Evolutionary conservation across 306 rosid species (phyloP), one percentile per base, ranked within the genome.

Genomic region (Trifolium repens): DNA sequence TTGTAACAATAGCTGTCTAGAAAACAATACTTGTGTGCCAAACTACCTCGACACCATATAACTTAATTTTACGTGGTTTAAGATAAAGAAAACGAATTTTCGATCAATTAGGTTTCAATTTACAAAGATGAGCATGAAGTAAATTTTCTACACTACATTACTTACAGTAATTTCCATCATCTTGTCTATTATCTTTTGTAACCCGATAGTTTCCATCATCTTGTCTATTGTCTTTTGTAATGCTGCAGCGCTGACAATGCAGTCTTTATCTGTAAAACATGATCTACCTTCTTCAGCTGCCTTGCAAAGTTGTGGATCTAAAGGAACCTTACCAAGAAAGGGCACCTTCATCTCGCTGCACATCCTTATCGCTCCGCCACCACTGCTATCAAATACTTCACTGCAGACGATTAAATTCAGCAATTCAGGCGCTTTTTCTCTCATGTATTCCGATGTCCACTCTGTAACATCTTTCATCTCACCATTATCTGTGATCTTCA

Each of bases 241-340:
- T 14, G 96, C 97, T 39, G 96, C 79, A 55, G 97, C 96, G 69
- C 96, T 87, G 24, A 70, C 84, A 61, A 84, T 85, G 46, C 93
- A 80, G 44, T 72, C 81, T 65, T 87, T 87, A 71, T 85, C 91
- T 74, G 47, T 72, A 77, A 94, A 94, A 77, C 98, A 94, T 44
- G 98, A 94, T 64, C 89, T 82, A 26, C 97, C 98, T 78, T 87
- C 96, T 81, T 94, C 98, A 3, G 98, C 93, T 7, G 92, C 98
- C 88, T 91, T 94, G 68, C 98, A 87, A 58, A 91, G 96, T 87
- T 78, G 82, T 12, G 98, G 98, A 44, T 94, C 98, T 81, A 94
- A 71, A 8, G 98, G 98, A 71, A 94, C 93, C 80, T 86, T 89
- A 65, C 98, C 98, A 27, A 94, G 86, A 85, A 91, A 91, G 4